phyloP scores from a whole-genome alignment of 2,329 filamentous ascomycete species.

The Microcera coccophila region DNA sequence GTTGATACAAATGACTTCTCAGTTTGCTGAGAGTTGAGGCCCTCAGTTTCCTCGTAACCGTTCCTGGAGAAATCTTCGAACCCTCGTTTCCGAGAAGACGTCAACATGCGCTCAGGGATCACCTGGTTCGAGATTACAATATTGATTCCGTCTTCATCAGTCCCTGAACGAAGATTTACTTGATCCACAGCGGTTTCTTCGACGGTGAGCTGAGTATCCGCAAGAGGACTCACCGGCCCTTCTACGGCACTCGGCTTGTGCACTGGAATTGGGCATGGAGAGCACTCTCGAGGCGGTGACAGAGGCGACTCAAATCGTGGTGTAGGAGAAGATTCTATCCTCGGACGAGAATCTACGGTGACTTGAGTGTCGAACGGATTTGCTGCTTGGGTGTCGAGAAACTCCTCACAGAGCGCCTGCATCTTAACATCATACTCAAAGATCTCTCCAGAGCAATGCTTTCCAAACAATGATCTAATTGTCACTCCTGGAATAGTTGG shows the following conservation, averaged over 20 bases:
- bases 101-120: too few relatives aligned
- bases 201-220: conserved; percentile 7
- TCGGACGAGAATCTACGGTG: conserved; percentile 8
- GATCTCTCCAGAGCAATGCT: conserved; percentile 54
- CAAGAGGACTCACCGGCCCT: conserved; percentile 3
- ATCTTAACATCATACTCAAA: conserved; percentile 67
- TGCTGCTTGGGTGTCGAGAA: conserved; percentile 4
- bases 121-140: too few relatives aligned
- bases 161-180: background rate
- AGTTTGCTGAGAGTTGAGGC: background rate
- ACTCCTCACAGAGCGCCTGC: conserved; percentile 25
- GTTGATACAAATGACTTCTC: conserved; percentile 12
- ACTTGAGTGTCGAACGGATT: conserved; percentile 13
- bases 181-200: background rate
- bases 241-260: background rate
- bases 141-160: too few relatives aligned
- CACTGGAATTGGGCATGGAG: background rate
- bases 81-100: background rate
- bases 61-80: conserved; percentile 11
- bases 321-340: conserved; percentile 2
- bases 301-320: background rate
- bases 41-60: background rate
- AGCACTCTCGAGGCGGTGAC: background rate
- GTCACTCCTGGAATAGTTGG: conserved; percentile 42
- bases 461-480: conserved; percentile 67